Conservation (phyloP, 1,284 basidiomycete species). For the Erythrobasidium hasegawianum region DNA sequence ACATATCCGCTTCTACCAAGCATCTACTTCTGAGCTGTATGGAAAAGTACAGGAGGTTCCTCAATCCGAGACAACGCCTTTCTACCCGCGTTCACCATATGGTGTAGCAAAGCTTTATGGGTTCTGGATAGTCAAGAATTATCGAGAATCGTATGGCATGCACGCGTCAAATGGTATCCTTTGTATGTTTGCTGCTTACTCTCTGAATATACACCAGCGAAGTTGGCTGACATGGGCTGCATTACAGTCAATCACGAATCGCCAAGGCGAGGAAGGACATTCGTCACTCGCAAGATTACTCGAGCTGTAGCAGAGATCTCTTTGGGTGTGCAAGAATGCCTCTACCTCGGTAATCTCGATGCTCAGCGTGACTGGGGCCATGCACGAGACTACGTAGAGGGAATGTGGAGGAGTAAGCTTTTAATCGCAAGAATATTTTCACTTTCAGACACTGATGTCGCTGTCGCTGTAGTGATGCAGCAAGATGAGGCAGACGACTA, state of each 20-base stretch:
- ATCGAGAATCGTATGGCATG: constrained; percentile 87
- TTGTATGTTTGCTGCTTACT: neutral
- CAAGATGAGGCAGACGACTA: constrained; percentile 75
- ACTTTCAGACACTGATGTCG: neutral
- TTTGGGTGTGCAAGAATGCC: constrained; percentile 73
- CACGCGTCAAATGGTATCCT: constrained; percentile 62
- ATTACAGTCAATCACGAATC: constrained; percentile 82
- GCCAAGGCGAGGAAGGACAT: constrained; percentile 81
- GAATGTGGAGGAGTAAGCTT: constrained; percentile 74
- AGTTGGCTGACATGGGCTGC: constrained; percentile 52
- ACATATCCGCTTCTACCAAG: constrained; percentile 76
- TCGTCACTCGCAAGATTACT: constrained; percentile 88
- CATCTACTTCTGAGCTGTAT: constrained; percentile 88
- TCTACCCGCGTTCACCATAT: constrained; percentile 88
- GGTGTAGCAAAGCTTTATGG: constrained; percentile 76
- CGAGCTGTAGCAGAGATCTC: constrained; percentile 83
- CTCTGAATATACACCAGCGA: constrained; percentile 62
- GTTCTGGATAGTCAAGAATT: constrained; percentile 81
- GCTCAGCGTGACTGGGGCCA: constrained; percentile 92
- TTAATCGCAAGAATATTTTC: neutral
- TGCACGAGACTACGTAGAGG: constrained; percentile 59
- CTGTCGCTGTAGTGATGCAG: constrained; percentile 62
- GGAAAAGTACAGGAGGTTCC: constrained; percentile 87
- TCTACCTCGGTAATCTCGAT: constrained; percentile 86
- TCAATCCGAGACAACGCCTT: constrained; percentile 85